Evolutionary conservation across 2,329 filamentous ascomycete species (phyloP), one percentile per base, ranked within the genome.

Genomic region (Aspergillus uvarum): DNA sequence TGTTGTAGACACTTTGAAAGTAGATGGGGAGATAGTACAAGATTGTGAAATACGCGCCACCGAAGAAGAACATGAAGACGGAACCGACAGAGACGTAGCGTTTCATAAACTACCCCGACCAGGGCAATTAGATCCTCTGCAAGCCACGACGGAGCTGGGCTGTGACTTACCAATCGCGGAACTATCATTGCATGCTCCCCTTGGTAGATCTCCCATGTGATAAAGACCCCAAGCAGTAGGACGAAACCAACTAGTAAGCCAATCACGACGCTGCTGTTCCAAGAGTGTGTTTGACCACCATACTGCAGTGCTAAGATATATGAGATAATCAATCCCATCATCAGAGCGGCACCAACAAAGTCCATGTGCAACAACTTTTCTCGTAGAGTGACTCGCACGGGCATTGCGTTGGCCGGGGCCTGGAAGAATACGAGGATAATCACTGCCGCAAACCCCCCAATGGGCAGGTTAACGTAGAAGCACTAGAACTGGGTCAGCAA

Each of bases 21-120:
- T 80, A 82, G 54, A 81, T 79, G 35, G 80, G 80, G 0, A 82
- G 68, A 63, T 79, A 81, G 67, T 80, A 82, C 32, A 35, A 16
- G 32, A 35, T 16, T 10, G 81, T 63, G 2, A 76, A 54, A 14
- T 35, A 35, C 14, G 32, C 32, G 2, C 32, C 32, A 35, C 32
- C 32, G 5, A 35, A 35, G 12, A 35, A 35, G 2, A 35, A 35
- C 32, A 78, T 42, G 58, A 78, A 64, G 7, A 63, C 64, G 0
- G 32, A 44, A 1, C 51, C 32, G 11, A 35, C 32, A 16, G 1
- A 35, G 32, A 35, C 2, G 32, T 35, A 35, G 11, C 32, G 32
- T 16, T 35, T 11, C 32, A 35, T 11, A 10, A 35, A 35, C 32
- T 35, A 35, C 1, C 12, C 32, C 14, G 35, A 75, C 57, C 52